phyloP scores from a whole-genome alignment of 2,329 filamentous ascomycete genomes.

The Cadophora sp. region DNA sequence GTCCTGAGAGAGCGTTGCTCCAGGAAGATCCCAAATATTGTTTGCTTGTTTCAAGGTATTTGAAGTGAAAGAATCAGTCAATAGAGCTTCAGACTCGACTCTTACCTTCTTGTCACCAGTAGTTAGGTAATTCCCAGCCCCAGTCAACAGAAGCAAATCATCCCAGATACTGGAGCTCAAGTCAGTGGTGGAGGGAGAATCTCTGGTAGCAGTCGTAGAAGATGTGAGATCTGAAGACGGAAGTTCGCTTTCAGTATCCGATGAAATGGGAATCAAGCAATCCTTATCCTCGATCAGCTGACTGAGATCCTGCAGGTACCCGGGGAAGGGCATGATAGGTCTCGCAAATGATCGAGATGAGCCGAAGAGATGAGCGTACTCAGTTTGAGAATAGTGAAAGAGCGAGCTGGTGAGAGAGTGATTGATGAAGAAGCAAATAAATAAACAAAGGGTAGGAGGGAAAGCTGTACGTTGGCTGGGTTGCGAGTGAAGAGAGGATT shows the following conservation, averaged over 20 bases:
- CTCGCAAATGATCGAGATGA: neutral
- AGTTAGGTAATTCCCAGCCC: neutral
- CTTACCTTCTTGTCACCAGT: neutral
- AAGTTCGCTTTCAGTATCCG: conserved; percentile 17
- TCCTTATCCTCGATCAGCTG: conserved; percentile 31
- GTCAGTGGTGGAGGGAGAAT: conserved; percentile 10
- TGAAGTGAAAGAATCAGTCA: neutral
- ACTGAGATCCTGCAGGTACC: conserved; percentile 32
- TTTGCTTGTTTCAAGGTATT: neutral
- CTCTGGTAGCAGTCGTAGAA: conserved; percentile 8
- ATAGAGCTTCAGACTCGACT: neutral
- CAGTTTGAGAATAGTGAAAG: neutral
- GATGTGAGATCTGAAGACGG: conserved; percentile 2
- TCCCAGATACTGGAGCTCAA: conserved; percentile 16
- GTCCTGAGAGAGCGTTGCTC: neutral
- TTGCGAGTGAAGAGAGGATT: conserved; percentile 9
- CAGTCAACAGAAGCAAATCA: neutral
- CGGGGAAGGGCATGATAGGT: conserved; percentile 21
- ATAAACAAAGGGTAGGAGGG: neutral
- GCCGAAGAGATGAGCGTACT: neutral
- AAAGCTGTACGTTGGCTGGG: neutral
- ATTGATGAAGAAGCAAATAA: neutral
- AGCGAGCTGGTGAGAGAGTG: neutral
- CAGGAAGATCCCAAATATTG: conserved; percentile 6
- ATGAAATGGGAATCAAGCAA: conserved; percentile 33